Conservation (phyloP, 2,329 filamentous ascomycete genomes). For the Colletotrichum lindemuthianum region DNA sequence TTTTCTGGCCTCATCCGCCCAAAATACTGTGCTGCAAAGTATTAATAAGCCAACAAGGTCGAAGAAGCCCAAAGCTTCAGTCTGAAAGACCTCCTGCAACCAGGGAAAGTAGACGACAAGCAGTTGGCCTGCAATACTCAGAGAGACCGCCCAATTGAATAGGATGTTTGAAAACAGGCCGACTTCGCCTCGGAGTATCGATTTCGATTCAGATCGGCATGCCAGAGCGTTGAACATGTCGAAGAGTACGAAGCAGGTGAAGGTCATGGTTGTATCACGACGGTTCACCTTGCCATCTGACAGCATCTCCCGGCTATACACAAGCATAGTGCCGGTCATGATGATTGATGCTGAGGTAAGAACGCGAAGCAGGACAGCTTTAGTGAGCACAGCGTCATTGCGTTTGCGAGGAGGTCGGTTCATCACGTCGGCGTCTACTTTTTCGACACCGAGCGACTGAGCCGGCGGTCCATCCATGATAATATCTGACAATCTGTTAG, state of each 20-base stretch:
- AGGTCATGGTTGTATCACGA: conserved; percentile 98
- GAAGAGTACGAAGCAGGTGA: conserved; percentile 98
- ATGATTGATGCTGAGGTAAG: conserved; percentile 89
- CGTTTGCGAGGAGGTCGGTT: conserved; percentile 84
- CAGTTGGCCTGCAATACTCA: conserved; percentile 85
- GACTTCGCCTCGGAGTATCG: conserved; percentile 85
- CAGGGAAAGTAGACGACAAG: conserved; percentile 95
- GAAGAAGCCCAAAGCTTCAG: conserved; percentile 79
- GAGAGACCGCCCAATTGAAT: conserved; percentile 94
- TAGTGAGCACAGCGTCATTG: conserved; percentile 91
- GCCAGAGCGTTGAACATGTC: conserved; percentile 99
- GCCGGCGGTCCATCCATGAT: conserved; percentile 99
- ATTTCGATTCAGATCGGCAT: conserved; percentile 92
- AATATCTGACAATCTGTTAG: conserved; percentile 73
- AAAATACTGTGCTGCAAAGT: conserved; percentile 91
- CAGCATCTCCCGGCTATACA: conserved; percentile 93
- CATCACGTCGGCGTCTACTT: conserved; percentile 95
- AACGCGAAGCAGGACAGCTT: conserved; percentile 82
- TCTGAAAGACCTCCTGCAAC: conserved; percentile 95
- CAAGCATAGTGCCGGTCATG: conserved; percentile 89
- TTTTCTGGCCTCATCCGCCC: conserved; percentile 92
- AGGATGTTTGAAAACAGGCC: conserved; percentile 86
- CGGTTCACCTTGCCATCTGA: conserved; percentile 84
- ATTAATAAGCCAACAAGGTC: conserved; percentile 79
- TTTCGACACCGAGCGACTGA: conserved; percentile 95